phyloP scores from a whole-genome alignment of 129 eudicot genomes.

The Escallonia herrerae region DNA sequence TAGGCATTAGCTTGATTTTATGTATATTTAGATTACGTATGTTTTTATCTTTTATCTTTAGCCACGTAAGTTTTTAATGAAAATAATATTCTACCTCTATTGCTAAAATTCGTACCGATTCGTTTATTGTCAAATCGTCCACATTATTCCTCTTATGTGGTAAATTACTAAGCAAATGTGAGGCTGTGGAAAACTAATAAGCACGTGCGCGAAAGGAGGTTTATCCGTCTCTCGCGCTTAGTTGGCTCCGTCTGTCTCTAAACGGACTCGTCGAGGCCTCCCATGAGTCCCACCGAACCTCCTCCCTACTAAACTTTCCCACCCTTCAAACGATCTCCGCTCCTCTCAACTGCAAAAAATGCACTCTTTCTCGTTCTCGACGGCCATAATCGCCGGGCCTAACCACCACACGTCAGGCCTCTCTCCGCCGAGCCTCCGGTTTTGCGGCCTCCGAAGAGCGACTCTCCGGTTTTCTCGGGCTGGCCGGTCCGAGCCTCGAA shows the following conservation, averaged over 20 bases:
- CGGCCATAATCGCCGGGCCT: neutral
- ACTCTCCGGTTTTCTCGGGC: conserved; percentile 12
- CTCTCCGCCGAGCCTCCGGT: conserved; percentile 24
- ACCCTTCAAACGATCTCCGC: neutral
- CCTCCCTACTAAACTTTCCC: too few species aligned
- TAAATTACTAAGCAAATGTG: too few species aligned
- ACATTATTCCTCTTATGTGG: too few species aligned
- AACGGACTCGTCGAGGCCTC: neutral
- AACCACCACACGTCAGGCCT: neutral
- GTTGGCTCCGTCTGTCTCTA: neutral
- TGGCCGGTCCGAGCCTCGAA: neutral
- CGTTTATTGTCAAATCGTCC: too few species aligned
- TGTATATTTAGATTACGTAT: too few species aligned
- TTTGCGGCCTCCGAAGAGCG: conserved; percentile 34
- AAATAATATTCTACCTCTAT: too few species aligned
- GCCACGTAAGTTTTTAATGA: too few species aligned
- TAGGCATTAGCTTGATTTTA: too few species aligned
- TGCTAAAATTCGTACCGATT: too few species aligned
- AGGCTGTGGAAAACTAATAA: too few species aligned
- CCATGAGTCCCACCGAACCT: neutral
- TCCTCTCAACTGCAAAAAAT: conserved; percentile 11
- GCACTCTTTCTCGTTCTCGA: conserved; percentile 15
- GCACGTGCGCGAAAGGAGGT: neutral
- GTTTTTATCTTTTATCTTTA: too few species aligned
- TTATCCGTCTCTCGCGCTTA: neutral